Evolutionary conservation across 2,329 filamentous ascomycete species (phyloP), one percentile per base, ranked within the genome.

Genomic region (Cladosporium sphaerospermum): DNA sequence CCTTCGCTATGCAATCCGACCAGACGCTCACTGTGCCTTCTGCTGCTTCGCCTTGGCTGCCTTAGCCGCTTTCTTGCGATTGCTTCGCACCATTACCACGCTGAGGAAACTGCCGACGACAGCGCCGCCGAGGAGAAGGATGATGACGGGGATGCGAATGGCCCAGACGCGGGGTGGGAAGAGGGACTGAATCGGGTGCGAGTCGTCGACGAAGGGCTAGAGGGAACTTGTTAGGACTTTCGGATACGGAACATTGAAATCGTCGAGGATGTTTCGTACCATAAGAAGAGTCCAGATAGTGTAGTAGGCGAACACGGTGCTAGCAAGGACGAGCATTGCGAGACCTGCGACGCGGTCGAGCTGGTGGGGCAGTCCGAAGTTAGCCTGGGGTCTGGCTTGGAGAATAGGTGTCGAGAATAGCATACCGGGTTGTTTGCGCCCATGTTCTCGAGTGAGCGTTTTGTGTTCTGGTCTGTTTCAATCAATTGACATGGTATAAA

Each of bases 111-210:
- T 95, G 59, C 93, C 93, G 57, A 99, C 92, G 56, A 99, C 90
- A 55, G 93, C 90, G 56, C 86, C 91, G 59, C 86, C 91, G 61
- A 99, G 79, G 44, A 99, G 84, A 59, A 96, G 86, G 62, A 99
- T 84, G 70, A 99, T 96, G 64, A 99, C 92, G 63, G 93, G 93
- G 67, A 99, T 93, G 71, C 93, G 91, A 70, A 99, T 96, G 56
- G 93, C 93, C 93, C 93, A 99, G 70, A 96, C 91, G 71, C 93
- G 91, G 44, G 92, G 92, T 57, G 89, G 93, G 77, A 99, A 99
- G 76, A 97, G 80, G 70, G 86, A 86, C 70, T 99, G 93, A 55
- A 97, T 85, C 54, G 89, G 85, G 73, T 99, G 93, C 70, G 89
- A 89, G 54, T 87, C 82, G 73, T 99, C 93, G 73, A 99, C 93